Percentiles rank a stretch among this genome's conserved stretches.
These are phyloP conservation scores for Paramecium sonneborni DNA, from an alignment of 73 alveolate species.

Conservation along the genomic window DNA sequence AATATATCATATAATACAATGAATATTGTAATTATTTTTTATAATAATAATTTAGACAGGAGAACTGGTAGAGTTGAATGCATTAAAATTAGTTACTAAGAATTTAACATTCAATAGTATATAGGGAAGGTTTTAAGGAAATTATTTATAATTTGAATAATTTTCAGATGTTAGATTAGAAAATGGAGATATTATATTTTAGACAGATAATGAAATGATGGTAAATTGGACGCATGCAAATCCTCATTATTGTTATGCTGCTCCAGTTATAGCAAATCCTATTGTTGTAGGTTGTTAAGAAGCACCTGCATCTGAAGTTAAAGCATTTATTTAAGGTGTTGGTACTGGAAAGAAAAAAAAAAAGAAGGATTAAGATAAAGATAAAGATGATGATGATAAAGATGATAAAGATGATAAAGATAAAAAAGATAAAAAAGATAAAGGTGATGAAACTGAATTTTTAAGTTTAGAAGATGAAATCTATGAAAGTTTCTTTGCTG, in stretches of 20 bases:
- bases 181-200: constrained; percentile 30
- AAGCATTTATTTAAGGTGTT: constrained; percentile 49
- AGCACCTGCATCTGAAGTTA: constrained; percentile 35
- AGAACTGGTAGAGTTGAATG: constrained; percentile 38
- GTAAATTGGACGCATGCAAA: constrained; percentile 55
- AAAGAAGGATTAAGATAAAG: neutral
- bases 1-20: constrained; percentile 7
- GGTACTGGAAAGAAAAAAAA: constrained; percentile 43
- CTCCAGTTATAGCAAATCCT: constrained; percentile 54
- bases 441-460: neutral
- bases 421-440: neutral
- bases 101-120: neutral
- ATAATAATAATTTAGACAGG: constrained; percentile 15
- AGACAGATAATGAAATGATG: constrained; percentile 54
- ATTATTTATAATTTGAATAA: neutral
- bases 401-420: neutral
- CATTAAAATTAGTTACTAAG: neutral
- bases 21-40: constrained; percentile 2
- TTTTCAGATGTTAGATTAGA: constrained; percentile 34
- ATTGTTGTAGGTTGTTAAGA: constrained; percentile 50
- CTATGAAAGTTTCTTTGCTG: constrained; percentile 16
- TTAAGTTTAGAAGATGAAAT: constrained; percentile 25
- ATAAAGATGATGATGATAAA: neutral
- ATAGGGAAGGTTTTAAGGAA: constrained; percentile 44
- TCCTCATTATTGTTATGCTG: constrained; percentile 54